Evolutionary conservation across 2,329 filamentous ascomycete species (phyloP).

Genomic region (Thyridium curvatum): DNA sequence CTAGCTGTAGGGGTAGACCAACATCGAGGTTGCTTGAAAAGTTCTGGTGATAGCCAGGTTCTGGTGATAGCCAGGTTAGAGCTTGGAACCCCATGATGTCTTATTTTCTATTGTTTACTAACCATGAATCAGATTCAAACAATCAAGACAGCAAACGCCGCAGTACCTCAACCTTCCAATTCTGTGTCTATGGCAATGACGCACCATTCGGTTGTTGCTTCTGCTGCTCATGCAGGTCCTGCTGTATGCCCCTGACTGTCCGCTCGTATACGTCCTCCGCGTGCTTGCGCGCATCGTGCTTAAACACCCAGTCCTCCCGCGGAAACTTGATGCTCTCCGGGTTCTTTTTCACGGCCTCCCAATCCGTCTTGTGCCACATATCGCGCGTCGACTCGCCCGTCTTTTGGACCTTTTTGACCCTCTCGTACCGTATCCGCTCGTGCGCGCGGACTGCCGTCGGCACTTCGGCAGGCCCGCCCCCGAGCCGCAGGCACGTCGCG

Average conservation of each 20-base stretch:
- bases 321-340: conserved; percentile 35
- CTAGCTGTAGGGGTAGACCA: too few relatives aligned
- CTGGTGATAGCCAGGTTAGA: too few relatives aligned
- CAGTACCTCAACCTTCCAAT: too few relatives aligned
- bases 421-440: conserved; percentile 33
- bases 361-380: conserved; percentile 43
- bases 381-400: conserved; percentile 37
- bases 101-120: too few relatives aligned
- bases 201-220: too few relatives aligned
- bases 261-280: conserved; percentile 18
- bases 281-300: conserved; percentile 34
- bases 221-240: too few relatives aligned
- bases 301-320: conserved; percentile 37
- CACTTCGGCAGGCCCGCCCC: neutral
- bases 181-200: too few relatives aligned
- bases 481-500: conserved; percentile 32
- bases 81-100: too few relatives aligned
- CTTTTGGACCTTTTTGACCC: conserved; percentile 34
- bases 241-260: neutral
- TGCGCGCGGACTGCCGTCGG: conserved; percentile 22
- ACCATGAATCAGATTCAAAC: too few relatives aligned
- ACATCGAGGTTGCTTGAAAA: too few relatives aligned
- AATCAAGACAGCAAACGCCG: too few relatives aligned
- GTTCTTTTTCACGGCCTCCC: conserved; percentile 34
- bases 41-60: too few relatives aligned